A percentile compares a stretch with the other conserved stretches of the same genome.
Conservation (phyloP, 1,284 basidiomycete genomes). For the Trichosporon faecale region DNA sequence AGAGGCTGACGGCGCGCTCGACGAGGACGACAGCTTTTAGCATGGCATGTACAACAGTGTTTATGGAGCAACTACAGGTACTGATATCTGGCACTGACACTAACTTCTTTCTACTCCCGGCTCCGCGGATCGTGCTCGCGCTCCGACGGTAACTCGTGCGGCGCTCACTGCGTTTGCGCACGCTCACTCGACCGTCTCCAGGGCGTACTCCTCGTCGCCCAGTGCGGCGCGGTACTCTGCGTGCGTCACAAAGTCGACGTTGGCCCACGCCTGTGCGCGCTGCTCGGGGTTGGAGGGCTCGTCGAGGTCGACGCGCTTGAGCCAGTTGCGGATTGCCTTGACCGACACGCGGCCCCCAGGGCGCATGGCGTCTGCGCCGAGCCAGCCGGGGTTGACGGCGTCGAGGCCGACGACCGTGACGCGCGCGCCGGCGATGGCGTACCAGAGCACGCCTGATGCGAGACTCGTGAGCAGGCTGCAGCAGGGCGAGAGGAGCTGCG, state of each 20-base stretch:
- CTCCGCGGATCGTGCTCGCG: no score
- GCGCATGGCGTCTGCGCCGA: not conserved
- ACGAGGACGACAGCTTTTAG: not conserved
- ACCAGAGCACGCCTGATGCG: not conserved
- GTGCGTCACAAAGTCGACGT: not conserved
- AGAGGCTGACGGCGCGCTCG: not conserved
- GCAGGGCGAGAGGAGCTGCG: not conserved
- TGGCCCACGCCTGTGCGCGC: not conserved
- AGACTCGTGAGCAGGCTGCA: not conserved
- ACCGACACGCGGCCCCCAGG: not conserved
- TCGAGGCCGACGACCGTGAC: conserved; percentile 1
- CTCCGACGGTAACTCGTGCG: no score
- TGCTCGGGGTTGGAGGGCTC: not conserved
- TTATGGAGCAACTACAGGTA: not conserved
- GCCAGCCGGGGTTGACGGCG: not conserved
- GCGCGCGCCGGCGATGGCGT: not conserved
- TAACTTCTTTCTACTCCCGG: no score
- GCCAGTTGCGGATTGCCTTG: not conserved
- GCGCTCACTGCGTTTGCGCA: not conserved
- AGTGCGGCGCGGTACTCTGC: not conserved
- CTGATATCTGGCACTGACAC: not conserved
- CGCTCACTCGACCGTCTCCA: conserved; percentile 4
- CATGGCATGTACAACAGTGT: not conserved
- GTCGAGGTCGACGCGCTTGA: not conserved
- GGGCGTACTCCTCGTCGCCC: conserved; percentile 3